Evolutionary conservation across 352 stramenopile genomes (phyloP), one percentile per base, ranked within the genome.

Genomic region (Pythium folliculosum): DNA sequence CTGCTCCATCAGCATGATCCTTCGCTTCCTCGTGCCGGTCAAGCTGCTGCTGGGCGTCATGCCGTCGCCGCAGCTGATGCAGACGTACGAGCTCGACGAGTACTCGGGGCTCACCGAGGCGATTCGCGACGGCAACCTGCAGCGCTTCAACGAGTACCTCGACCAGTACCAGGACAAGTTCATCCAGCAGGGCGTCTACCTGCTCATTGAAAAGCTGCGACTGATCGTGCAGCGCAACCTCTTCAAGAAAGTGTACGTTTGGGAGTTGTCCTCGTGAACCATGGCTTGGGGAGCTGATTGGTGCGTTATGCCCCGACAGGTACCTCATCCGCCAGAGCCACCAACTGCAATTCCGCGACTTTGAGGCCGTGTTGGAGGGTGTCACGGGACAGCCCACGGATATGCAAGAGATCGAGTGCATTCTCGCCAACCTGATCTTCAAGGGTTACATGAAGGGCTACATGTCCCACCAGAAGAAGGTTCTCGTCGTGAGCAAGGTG

Each of bases 361-460:
- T 98, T 66, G 84, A 96, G 68, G 76, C 86, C 30, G 89, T 86
- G 37, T 81, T 98, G 35, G 84, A 90, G 37, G 88, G 89, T 72
- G 74, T 97, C 49, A 91, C 89, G 0, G 92, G 92, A 44, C 77
- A 91, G 30, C 68, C 79, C 0, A 98, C 96, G 58, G 92, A 98
- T 70, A 91, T 98, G 76, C 93, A 98, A 70, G 94, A 98, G 80
- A 91, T 99, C 50, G 96, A 99, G 80, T 99, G 96, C 63, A 91
- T 99, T 57, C 75, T 99, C 38, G 92, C 95, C 30, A 99, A 99
- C 77, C 81, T 99, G 43, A 99, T 99, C 72, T 98, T 97, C 75
- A 97, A 97, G 66, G 91, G 94, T 37, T 97, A 97, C 73, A 86
- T 99, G 70, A 96, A 97, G 58, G 96, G 96, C 17, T 99, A 99